Percentiles rank a stretch among this genome's conserved stretches.
Conservation (phyloP, 768 basidiomycete genomes). For the Psilocybe sp. region DNA sequence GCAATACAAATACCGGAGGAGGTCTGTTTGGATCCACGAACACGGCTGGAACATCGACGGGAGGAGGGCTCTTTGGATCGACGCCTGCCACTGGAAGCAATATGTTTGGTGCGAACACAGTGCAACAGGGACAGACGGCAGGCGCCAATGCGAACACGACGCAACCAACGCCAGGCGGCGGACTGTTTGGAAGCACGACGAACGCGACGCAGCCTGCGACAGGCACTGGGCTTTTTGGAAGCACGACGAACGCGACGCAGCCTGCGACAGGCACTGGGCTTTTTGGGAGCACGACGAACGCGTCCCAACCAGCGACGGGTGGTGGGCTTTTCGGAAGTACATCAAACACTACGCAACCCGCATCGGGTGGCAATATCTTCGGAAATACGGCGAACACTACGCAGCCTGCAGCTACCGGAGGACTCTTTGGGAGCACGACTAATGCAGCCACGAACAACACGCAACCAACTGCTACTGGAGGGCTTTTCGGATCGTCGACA, state of each 20-base stretch:
- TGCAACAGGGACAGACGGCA: not conserved
- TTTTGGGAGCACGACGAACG: slow-evolving; percentile 19
- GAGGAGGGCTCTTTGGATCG: not conserved
- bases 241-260: slow-evolving; percentile 11
- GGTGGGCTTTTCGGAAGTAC: slow-evolving; percentile 12
- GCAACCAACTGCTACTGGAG: slow-evolving; percentile 11
- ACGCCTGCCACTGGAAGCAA: slow-evolving; percentile 13
- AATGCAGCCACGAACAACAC: slow-evolving; percentile 8
- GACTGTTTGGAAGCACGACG: slow-evolving; percentile 25
- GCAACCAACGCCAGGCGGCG: too few relatives aligned
- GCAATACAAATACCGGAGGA: slow-evolving; percentile 16
- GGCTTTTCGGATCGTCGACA: slow-evolving; percentile 23
- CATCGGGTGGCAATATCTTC: not conserved
- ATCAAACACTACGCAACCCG: not conserved
- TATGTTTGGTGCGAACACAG: slow-evolving; percentile 11
- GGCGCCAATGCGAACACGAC: slow-evolving; percentile 14
- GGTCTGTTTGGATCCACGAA: slow-evolving; percentile 20
- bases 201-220: slow-evolving; percentile 18
- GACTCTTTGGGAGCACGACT: slow-evolving; percentile 17
- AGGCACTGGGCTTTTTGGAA: slow-evolving; percentile 17
- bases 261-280: slow-evolving; percentile 19
- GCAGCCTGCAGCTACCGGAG: slow-evolving; percentile 15
- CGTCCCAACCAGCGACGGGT: slow-evolving; percentile 7
- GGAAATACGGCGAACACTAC: not conserved
- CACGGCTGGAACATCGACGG: slow-evolving; percentile 9